A percentile compares a stretch with the other conserved stretches of the same genome.
Evolutionary conservation across 140 eudicot species (phyloP).

Genomic region (Cichorium intybus): DNA sequence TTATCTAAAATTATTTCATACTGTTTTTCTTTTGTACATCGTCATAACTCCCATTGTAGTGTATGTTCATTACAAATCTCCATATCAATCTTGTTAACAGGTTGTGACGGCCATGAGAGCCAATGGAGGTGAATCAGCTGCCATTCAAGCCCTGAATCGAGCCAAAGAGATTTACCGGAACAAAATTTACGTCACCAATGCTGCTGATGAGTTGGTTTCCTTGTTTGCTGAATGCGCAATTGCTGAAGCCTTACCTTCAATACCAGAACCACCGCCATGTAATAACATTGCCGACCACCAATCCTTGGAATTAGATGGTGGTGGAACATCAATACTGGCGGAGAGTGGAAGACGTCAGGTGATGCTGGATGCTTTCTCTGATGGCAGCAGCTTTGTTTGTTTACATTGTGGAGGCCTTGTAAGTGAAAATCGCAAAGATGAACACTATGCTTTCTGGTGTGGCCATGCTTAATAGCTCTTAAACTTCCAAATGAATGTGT

Average conservation of each 20-base stretch:
- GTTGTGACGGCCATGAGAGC: slow-evolving; percentile 68
- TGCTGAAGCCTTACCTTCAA: slow-evolving; percentile 64
- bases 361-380: slow-evolving; percentile 73
- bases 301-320: slow-evolving; percentile 40
- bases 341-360: slow-evolving; percentile 76
- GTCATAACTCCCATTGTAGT: no score
- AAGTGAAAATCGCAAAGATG: slow-evolving; percentile 67
- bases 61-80: no score
- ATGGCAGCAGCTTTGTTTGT: slow-evolving; percentile 89
- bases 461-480: background rate
- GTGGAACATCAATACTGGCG: slow-evolving; percentile 65
- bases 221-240: slow-evolving; percentile 92
- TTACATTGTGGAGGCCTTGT: slow-evolving; percentile 89
- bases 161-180: slow-evolving; percentile 63
- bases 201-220: slow-evolving; percentile 78
- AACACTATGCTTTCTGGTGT: slow-evolving; percentile 84
- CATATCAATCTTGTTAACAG: slow-evolving; percentile 35
- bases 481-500: background rate
- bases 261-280: slow-evolving; percentile 14
- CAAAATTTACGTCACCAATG: slow-evolving; percentile 47
- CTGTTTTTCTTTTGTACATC: no score
- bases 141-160: slow-evolving; percentile 45
- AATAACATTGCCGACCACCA: slow-evolving; percentile 2
- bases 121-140: slow-evolving; percentile 68
- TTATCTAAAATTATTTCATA: no score